Evolutionary conservation across 768 basidiomycete genomes (phyloP).

Genomic region (Auricularia sp.): DNA sequence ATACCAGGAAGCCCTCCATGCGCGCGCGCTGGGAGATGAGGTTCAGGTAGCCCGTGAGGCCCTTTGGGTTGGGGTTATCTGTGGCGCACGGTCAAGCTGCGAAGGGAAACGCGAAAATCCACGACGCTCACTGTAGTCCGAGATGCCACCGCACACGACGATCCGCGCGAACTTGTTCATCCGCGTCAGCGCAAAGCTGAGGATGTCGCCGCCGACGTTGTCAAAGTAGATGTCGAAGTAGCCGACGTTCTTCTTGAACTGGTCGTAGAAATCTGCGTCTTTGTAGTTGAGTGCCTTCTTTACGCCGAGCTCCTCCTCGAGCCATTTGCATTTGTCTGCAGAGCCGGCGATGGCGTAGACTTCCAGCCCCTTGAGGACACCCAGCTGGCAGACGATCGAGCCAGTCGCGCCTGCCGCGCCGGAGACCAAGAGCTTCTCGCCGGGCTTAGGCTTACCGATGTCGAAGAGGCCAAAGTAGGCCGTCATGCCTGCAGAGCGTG

Average conservation of each 20-base stretch:
- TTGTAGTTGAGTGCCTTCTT: conserved; percentile 87
- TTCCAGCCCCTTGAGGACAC: conserved; percentile 62
- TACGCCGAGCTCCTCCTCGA: conserved; percentile 75
- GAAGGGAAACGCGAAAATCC: not conserved
- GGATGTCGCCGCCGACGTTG: conserved; percentile 48
- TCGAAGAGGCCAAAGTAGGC: conserved; percentile 46
- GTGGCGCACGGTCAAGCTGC: not conserved
- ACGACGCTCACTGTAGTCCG: conserved; percentile 56
- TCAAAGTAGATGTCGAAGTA: conserved; percentile 42
- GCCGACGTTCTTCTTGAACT: conserved; percentile 62
- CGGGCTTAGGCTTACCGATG: conserved; percentile 68
- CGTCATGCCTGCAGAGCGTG: conserved; percentile 52
- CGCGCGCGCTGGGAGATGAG: conserved; percentile 71
- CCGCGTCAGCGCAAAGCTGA: conserved; percentile 66
- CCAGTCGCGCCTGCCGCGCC: conserved; percentile 87
- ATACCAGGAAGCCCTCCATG: conserved; percentile 79
- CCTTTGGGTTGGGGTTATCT: conserved; percentile 54
- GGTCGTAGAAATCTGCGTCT: conserved; percentile 52
- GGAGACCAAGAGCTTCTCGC: conserved; percentile 78
- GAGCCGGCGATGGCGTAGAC: conserved; percentile 67
- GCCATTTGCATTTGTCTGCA: conserved; percentile 74
- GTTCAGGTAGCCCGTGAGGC: conserved; percentile 54
- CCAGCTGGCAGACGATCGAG: conserved; percentile 74
- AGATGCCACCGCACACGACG: conserved; percentile 79
- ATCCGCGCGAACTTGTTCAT: conserved; percentile 73